Evolutionary conservation across 2,329 filamentous ascomycete species (phyloP).

Genomic region (Clonostachys sp.): DNA sequence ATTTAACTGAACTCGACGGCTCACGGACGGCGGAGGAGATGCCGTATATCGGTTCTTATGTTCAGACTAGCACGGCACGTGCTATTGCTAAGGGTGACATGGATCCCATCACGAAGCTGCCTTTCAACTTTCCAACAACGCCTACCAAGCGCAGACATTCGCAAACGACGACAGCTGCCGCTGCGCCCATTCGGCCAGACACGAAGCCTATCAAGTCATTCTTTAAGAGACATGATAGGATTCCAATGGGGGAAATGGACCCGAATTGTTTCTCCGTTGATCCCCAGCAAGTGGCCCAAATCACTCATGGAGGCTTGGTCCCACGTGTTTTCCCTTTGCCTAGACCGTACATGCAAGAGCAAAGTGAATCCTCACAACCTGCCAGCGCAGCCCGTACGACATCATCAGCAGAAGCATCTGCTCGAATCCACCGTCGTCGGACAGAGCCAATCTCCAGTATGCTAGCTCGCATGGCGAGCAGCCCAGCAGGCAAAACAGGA

Average conservation of each 20-base stretch:
- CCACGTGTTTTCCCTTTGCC: slow-evolving; percentile 56
- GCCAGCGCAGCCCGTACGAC: no score
- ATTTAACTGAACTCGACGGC: slow-evolving; percentile 63
- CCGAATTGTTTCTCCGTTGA: slow-evolving; percentile 55
- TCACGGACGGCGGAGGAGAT: slow-evolving; percentile 64
- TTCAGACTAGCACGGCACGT: slow-evolving; percentile 65
- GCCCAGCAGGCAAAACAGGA: slow-evolving; percentile 8
- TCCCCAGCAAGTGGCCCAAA: slow-evolving; percentile 36
- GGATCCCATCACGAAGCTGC: slow-evolving; percentile 83
- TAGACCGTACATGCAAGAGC: slow-evolving; percentile 46
- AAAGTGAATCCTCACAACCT: neutral
- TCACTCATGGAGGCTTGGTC: slow-evolving; percentile 43
- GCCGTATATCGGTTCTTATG: slow-evolving; percentile 73
- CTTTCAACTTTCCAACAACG: slow-evolving; percentile 37
- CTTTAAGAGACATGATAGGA: slow-evolving; percentile 44
- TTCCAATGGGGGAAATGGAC: slow-evolving; percentile 60
- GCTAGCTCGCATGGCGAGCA: slow-evolving; percentile 18
- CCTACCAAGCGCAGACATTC: slow-evolving; percentile 37
- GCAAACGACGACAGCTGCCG: slow-evolving; percentile 17
- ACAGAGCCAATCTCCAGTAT: slow-evolving; percentile 47
- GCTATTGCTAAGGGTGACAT: slow-evolving; percentile 78
- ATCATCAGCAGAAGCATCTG: slow-evolving; percentile 18
- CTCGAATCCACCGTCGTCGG: slow-evolving; percentile 39
- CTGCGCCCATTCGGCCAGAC: slow-evolving; percentile 14
- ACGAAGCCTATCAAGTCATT: slow-evolving; percentile 50